Percentiles rank a stretch among this genome's conserved stretches.
Evolutionary conservation across 2,329 filamentous ascomycete genomes (phyloP).

Genomic region (Penicillium capsulatum): DNA sequence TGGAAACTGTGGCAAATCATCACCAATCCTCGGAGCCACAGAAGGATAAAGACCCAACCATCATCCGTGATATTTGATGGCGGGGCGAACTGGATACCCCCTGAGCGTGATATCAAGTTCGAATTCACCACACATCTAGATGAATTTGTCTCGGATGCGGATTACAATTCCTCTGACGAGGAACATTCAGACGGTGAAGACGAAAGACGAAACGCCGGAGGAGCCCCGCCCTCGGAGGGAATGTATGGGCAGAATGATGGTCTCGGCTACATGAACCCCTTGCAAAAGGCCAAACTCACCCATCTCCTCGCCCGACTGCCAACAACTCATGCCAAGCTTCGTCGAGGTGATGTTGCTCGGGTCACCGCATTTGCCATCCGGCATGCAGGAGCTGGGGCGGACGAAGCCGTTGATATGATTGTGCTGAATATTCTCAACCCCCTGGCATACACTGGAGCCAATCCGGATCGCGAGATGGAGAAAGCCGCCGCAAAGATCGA

Average conservation of each 20-base stretch:
- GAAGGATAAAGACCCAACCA: slow-evolving; percentile 48
- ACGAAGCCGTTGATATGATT: slow-evolving; percentile 88
- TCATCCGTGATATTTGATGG: slow-evolving; percentile 65
- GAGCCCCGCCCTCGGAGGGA: slow-evolving; percentile 41
- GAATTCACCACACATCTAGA: slow-evolving; percentile 74
- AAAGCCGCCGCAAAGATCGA: slow-evolving; percentile 30
- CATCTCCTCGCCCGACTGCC: slow-evolving; percentile 82
- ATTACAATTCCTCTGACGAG: slow-evolving; percentile 83
- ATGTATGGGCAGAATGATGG: slow-evolving; percentile 41
- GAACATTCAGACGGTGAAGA: slow-evolving; percentile 57
- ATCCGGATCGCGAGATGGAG: slow-evolving; percentile 48
- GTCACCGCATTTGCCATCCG: slow-evolving; percentile 85
- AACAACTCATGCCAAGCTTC: slow-evolving; percentile 65
- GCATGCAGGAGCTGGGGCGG: slow-evolving; percentile 76
- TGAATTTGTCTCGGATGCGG: slow-evolving; percentile 76
- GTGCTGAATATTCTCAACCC: slow-evolving; percentile 76
- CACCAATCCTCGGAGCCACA: slow-evolving; percentile 55
- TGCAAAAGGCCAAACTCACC: slow-evolving; percentile 78
- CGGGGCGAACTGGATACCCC: slow-evolving; percentile 71
- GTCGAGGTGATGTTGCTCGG: slow-evolving; percentile 80
- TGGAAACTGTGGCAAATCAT: slow-evolving; percentile 86
- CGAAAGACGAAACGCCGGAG: slow-evolving; percentile 42
- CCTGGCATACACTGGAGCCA: slow-evolving; percentile 67
- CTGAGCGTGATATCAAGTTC: slow-evolving; percentile 68
- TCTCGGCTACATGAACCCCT: slow-evolving; percentile 68